Evolutionary conservation across 495 filamentous ascomycete species (phyloP).

Genomic region (Hypoxylon trugodes): DNA sequence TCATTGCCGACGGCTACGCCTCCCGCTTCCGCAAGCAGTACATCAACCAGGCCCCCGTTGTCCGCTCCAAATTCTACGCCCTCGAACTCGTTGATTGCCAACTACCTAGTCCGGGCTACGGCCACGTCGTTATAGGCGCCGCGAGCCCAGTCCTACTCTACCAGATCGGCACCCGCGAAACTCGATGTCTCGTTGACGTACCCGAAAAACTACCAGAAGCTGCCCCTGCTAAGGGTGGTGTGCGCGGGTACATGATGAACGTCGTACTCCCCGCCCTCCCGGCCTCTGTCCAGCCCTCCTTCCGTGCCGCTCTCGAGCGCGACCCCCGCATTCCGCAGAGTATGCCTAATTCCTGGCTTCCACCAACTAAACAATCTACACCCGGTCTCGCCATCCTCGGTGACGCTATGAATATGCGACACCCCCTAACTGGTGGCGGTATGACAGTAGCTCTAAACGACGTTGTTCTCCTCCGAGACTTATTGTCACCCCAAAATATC

Average conservation of each 20-base stretch:
- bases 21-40: slow-evolving; percentile 90
- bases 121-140: slow-evolving; percentile 87
- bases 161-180: slow-evolving; percentile 96
- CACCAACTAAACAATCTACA: slow-evolving; percentile 70
- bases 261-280: slow-evolving; percentile 82
- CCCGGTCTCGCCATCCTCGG: slow-evolving; percentile 84
- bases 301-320: slow-evolving; percentile 75
- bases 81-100: slow-evolving; percentile 89
- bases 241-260: slow-evolving; percentile 80
- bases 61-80: slow-evolving; percentile 86
- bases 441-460: slow-evolving; percentile 97
- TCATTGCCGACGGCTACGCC: slow-evolving; percentile 92
- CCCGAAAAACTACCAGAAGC: slow-evolving; percentile 81
- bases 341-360: slow-evolving; percentile 96
- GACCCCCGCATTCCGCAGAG: slow-evolving; percentile 72
- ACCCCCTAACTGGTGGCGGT: slow-evolving; percentile 91
- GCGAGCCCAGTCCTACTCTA: slow-evolving; percentile 87
- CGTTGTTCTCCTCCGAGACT: slow-evolving; percentile 74
- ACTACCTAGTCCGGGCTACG: slow-evolving; percentile 75
- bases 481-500: slow-evolving; percentile 72
- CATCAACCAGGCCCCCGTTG: slow-evolving; percentile 71
- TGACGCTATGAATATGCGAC: slow-evolving; percentile 96
- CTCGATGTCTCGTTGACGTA: slow-evolving; percentile 89
- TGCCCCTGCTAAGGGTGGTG: slow-evolving; percentile 73
- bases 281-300: slow-evolving; percentile 72